Conservation (phyloP, 176 grass and related monocot species). For the Puccinellia tenuiflora region DNA sequence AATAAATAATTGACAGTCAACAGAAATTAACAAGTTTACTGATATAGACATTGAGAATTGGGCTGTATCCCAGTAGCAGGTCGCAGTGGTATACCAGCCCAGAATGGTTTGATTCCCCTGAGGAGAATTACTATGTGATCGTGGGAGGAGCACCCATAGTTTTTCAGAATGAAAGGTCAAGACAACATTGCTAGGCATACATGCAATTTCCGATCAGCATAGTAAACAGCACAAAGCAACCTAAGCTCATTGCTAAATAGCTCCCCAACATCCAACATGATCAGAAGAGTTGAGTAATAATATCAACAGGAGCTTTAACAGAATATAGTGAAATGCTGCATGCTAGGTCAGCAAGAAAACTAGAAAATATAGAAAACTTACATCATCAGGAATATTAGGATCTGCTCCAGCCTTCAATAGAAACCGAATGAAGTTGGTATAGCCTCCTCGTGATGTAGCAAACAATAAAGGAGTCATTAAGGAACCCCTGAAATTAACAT, state of each 20-base stretch:
- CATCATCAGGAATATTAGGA: conserved; percentile 35
- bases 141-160: background rate
- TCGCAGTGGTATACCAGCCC: background rate
- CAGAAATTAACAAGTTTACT: background rate
- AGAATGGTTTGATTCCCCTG: background rate
- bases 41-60: background rate
- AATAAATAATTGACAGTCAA: background rate
- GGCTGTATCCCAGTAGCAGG: background rate
- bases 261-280: background rate
- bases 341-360: background rate
- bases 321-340: background rate
- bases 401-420: conserved; percentile 32
- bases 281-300: background rate
- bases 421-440: conserved; percentile 17
- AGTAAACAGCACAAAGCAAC: background rate
- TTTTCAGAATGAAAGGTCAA: background rate
- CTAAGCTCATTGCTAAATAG: background rate
- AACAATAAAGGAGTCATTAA: background rate
- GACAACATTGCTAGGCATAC: background rate
- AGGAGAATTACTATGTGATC: background rate
- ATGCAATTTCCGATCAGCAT: background rate
- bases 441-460: background rate
- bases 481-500: conserved; percentile 20
- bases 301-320: background rate
- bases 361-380: conserved; percentile 10